Evolutionary conservation across 1,284 basidiomycete genomes (phyloP).

Genomic region (Moesziomyces aphidis): DNA sequence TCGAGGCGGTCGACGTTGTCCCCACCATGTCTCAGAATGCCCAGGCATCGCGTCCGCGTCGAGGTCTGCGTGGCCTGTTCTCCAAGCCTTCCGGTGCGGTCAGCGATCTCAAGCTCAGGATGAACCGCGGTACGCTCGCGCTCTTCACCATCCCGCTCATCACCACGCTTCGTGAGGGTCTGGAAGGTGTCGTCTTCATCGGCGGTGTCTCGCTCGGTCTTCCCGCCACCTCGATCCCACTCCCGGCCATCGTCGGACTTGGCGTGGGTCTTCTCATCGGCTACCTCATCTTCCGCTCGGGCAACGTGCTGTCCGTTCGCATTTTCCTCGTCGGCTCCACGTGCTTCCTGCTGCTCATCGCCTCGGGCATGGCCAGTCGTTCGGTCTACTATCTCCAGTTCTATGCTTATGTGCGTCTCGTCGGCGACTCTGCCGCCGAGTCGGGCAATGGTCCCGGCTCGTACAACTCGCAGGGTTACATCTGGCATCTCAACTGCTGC

Average conservation of each 20-base stretch:
- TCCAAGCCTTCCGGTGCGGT: constrained; percentile 20
- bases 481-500: constrained; percentile 78
- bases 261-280: constrained; percentile 53
- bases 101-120: constrained; percentile 35
- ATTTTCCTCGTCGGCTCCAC: constrained; percentile 62
- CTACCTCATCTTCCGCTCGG: constrained; percentile 57
- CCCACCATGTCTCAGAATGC: constrained; percentile 10
- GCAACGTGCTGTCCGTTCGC: constrained; percentile 49
- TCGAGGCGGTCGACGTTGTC: constrained; percentile 38
- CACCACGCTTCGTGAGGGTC: constrained; percentile 64
- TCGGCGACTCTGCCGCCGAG: constrained; percentile 62
- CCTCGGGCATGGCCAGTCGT: constrained; percentile 61
- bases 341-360: constrained; percentile 60
- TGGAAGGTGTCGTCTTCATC: constrained; percentile 65
- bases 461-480: constrained; percentile 57
- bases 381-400: constrained; percentile 63
- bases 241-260: constrained; percentile 63
- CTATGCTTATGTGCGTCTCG: constrained; percentile 56
- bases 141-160: constrained; percentile 64
- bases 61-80: constrained; percentile 26
- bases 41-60: not conserved
- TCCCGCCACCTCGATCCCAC: constrained; percentile 61
- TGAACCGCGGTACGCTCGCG: constrained; percentile 46
- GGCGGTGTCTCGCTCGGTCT: constrained; percentile 65
- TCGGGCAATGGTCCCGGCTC: constrained; percentile 55